These are phyloP conservation scores for Eucalyptus globulus DNA, from an alignment of 345 rosid species.

Conservation along the genomic window DNA sequence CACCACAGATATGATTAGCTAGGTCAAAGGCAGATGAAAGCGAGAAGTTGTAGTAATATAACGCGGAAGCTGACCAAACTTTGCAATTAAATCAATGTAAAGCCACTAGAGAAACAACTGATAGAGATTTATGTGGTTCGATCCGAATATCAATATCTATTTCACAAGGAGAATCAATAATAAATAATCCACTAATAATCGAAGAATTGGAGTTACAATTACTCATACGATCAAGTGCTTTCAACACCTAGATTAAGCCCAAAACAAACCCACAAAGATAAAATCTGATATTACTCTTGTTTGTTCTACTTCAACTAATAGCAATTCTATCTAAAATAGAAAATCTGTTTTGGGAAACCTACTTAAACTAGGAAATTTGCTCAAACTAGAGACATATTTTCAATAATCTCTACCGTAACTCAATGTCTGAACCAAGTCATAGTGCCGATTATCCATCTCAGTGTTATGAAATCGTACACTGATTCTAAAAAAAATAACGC, in stretches of 20 bases:
- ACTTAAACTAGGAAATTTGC: not conserved
- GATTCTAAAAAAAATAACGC: not conserved
- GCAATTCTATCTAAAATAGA: not conserved
- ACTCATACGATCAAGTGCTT: not conserved
- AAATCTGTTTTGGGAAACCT: not conserved
- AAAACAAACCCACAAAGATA: not conserved
- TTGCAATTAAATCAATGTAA: not conserved
- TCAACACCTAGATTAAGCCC: not conserved
- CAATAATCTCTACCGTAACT: not conserved
- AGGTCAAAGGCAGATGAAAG: not conserved
- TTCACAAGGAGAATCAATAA: not conserved
- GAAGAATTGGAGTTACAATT: not conserved
- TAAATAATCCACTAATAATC: too few species aligned
- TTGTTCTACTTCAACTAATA: too few species aligned
- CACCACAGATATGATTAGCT: not conserved
- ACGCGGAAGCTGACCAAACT: not conserved
- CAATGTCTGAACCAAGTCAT: not conserved
- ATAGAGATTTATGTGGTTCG: not conserved
- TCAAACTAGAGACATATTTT: not conserved
- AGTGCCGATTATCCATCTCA: not conserved
- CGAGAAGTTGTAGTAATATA: not conserved
- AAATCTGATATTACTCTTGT: too few species aligned
- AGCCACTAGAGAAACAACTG: not conserved
- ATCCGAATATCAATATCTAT: too few species aligned
- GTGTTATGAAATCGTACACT: not conserved